Base-by-base conservation (phyloP, 1,139 yeast species). In the Ogataea hybrid region DNA sequence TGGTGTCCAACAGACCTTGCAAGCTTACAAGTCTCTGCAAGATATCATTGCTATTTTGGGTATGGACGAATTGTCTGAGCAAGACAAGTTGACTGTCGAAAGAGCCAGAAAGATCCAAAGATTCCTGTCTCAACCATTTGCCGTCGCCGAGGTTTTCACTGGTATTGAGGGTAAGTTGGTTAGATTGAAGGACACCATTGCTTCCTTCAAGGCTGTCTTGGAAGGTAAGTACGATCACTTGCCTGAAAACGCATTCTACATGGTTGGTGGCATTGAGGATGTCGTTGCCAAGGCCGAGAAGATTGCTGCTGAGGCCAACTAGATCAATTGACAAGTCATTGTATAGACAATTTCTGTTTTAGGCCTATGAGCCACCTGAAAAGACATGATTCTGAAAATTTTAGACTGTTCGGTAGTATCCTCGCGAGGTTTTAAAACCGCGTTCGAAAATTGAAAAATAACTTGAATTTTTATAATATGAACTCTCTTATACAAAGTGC, bases 71-170 rank as follows among this genome's bases (percentile, higher is more conserved):
- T 83, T 92, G 77, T 89, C 97, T 58, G 98, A 92, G 80, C 76
- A 84, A 63, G 98, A 92, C 77, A 92, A 92, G 80, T 84, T 92
- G 70, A 92, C 97, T 57, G 98, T 92, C 73, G 98, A 92, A 81
- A 92, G 98, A 82, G 98, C 98, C 63, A 90, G 98, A 83, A 92
- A 92, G 86, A 88, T 92, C 67, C 97, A 92, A 80, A 88, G 97
- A 81, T 92, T 92, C 95, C 83, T 92, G 73, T 92, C 98, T 65
- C 98, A 92, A 80, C 98, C 98, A 64, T 92, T 92, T 75, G 94
- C 97, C 53, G 98, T 92, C 62, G 98, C 98, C 62, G 96, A 92
- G 78, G 97, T 92, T 68, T 92, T 92, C 90, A 92, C 98, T 65
- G 98, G 98, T 87, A 89, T 92, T 65, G 83, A 88, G 75, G 98